phyloP scores from a whole-genome alignment of 2,329 filamentous ascomycete genomes.

The Penicillium sp. region DNA sequence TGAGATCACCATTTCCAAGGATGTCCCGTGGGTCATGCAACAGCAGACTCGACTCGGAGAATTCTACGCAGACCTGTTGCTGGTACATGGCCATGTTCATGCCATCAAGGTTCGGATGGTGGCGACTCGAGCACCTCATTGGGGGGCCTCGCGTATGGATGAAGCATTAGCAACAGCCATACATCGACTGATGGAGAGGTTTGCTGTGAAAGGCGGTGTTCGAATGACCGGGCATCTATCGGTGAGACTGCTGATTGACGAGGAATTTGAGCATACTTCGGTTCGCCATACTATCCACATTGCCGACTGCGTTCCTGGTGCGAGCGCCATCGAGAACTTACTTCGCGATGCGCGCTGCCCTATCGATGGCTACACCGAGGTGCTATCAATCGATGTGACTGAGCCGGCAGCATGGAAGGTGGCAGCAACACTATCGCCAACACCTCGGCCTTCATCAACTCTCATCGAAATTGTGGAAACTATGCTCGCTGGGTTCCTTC shows the following conservation, averaged over 20 bases:
- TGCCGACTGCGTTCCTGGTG: constrained; percentile 38
- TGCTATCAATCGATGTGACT: constrained; percentile 24
- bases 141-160: constrained; percentile 60
- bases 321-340: constrained; percentile 30
- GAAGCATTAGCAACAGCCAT: constrained; percentile 63
- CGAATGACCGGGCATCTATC: constrained; percentile 70
- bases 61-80: constrained; percentile 71
- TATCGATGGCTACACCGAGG: constrained; percentile 34
- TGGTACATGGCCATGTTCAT: constrained; percentile 66
- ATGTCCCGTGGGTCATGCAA: constrained; percentile 68
- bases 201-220: constrained; percentile 55
- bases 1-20: constrained; percentile 57
- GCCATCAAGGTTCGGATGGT: constrained; percentile 69
- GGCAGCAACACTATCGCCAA: constrained; percentile 19
- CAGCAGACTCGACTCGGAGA: constrained; percentile 68
- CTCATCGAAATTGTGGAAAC: constrained; percentile 5
- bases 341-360: constrained; percentile 36
- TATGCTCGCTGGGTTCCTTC: constrained; percentile 3
- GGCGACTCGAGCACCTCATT: constrained; percentile 68
- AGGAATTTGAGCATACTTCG: constrained; percentile 40
- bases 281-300: constrained; percentile 41
- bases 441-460: not conserved
- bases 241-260: constrained; percentile 70
- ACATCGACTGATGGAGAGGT: constrained; percentile 65
- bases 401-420: constrained; percentile 15